Base-by-base conservation (phyloP, 176 grass and related monocot genomes). In the Tillandsia leiboldiana region DNA sequence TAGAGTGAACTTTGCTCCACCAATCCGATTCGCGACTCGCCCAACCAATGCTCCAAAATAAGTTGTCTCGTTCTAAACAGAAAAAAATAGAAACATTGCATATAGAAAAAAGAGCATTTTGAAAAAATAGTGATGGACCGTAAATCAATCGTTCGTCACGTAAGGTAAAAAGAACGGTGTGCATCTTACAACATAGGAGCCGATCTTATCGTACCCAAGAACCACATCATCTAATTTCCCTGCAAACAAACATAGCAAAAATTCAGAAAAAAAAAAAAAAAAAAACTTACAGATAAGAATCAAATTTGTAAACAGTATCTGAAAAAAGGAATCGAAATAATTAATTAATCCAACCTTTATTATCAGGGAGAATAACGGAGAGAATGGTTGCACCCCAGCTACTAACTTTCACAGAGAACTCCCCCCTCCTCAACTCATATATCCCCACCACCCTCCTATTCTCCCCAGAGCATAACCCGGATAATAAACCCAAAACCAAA, bases 1-100 rank as follows among this genome's bases (percentile, higher is more conserved):
- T 64, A 97, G 61, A 51, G 79, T 77, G 77, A 97, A 97, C 0
- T 67, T 70, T 15, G 86, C 83, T 23, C 87, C 79, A 27, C 86
- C 86, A 33, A 97, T 97, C 10, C 93, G 80, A 71, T 97, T 97
- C 10, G 93, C 89, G 72, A 92, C 89, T 26, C 93, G 71, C 0
- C 93, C 93, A 11, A 97, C 84, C 71, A 97, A 79, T 29, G 79
- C 89, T 67, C 93, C 93, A 62, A 97, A 97, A 77, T 92, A 87
- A 48, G 76, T 83, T 14, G 86, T 90, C 22, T 86, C 88, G 61
- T 91, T 86, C 92, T 90, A 49, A 61, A 61, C 0, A 11, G 3
- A 5, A 11, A 22, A 22, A 6, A 50, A 12, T 12, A 68, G 29
- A 0, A 64, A 23, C 24, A 26, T 9, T 11, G 61, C 13, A 12